Base-by-base conservation (phyloP, 2,329 filamentous ascomycete genomes). In the Nemania sp. region DNA sequence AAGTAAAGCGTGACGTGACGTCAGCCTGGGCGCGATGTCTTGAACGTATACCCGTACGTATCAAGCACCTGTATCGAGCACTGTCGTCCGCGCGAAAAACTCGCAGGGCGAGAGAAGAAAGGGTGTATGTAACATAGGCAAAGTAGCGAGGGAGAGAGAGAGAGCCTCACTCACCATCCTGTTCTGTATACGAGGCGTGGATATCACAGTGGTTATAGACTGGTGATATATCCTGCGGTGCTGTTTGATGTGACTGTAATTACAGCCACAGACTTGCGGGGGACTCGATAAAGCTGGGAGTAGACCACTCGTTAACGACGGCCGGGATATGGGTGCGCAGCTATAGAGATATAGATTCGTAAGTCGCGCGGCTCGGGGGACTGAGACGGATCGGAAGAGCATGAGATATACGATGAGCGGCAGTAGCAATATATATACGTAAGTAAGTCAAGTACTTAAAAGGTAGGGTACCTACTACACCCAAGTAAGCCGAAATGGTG, bases 161-260 rank as follows among this genome's bases (percentile, higher is more conserved):
- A n/a, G n/a, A n/a, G n/a, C n/a, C n/a, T n/a, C n/a, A 11, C 17
- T 39, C 42, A 47, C 52, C 52, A 54, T 54, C 17, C 20, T 54
- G 13, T 12, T 46, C 9, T 47, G 52, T 13, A 17, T 46, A 46
- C 18, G 11, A 25, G 18, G 11, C 37, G 3, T 29, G 5, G 29
- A 46, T 13, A n/a, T 39, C 10, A 13, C 12, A 29, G 25, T 29
- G 25, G 25, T 7, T 4, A 29, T 29, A 29, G 25, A 29, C 3
- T 7, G 7, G 25, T n/a, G n/a, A n/a, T n/a, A n/a, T 39, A 39
- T 12, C 15, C 35, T 11, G n/a, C 35, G 35, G 13, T 39, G 35
- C 3, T n/a, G 15, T 39, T 3, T 39, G 11, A 39, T 29, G 7
- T 29, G n/a, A n/a, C n/a, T n/a, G n/a, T n/a, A n/a, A n/a, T n/a